A percentile compares a stretch with the other conserved stretches of the same genome.
Evolutionary conservation across 805 yeast species (phyloP).

Genomic region (Nakazawaea wyomingensis): DNA sequence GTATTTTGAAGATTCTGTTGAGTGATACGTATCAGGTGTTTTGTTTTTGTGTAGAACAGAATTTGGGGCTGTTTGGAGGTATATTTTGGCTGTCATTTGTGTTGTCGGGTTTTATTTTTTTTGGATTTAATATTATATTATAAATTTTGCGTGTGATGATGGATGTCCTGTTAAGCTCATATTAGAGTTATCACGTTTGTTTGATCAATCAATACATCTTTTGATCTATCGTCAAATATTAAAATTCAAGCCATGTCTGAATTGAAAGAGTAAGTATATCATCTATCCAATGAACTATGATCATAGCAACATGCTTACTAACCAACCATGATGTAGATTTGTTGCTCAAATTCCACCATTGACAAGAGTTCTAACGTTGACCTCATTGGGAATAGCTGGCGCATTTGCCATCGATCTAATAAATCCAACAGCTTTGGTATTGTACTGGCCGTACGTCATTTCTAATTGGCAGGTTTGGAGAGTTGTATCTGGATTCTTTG

Average conservation of each 20-base stretch:
- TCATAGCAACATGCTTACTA: background rate
- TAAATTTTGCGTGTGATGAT: background rate
- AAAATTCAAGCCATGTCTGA: constrained; percentile 10
- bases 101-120: too few species aligned
- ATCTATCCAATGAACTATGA: too few species aligned
- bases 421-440: constrained; percentile 19
- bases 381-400: constrained; percentile 41
- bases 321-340: constrained; percentile 23
- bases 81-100: too few species aligned
- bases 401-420: constrained; percentile 28
- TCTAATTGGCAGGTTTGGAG: constrained; percentile 39
- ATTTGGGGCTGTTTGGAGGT: too few species aligned
- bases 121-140: background rate
- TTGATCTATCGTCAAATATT: too few species aligned
- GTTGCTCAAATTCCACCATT: constrained; percentile 52
- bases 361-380: constrained; percentile 49
- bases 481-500: constrained; percentile 44
- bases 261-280: constrained; percentile 11
- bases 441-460: constrained; percentile 26
- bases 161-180: too few species aligned
- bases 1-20: too few species aligned
- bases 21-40: too few species aligned
- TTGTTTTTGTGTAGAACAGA: too few species aligned
- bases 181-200: background rate
- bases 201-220: background rate